Evolutionary conservation across 441 rosid genomes (phyloP), one percentile per base, ranked within the genome.

Genomic region (Pelargonium fulgidum): DNA sequence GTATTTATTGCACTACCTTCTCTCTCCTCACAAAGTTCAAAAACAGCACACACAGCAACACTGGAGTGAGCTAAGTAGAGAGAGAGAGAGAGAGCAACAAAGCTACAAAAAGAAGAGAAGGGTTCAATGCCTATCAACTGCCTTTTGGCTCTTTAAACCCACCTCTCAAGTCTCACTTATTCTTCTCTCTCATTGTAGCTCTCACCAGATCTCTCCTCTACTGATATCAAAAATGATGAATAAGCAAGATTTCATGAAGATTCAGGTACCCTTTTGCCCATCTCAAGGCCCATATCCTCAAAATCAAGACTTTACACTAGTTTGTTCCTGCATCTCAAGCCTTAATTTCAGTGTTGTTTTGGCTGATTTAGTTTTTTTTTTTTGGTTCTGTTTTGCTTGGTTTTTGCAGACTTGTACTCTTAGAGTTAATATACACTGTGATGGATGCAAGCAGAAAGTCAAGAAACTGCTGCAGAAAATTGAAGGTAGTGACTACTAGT

Each of bases 381-480:
- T 48, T n/a, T n/a, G n/a, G 56, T 12, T 48, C 1, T 0, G 24
- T 22, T 22, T 22, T 22, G 24, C 24, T 22, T 22, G 24, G 24
- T 22, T 22, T 22, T 48, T 65, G 80, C 93, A 93, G 99, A 81
- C 90, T 33, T 90, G 86, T 83, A 90, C 89, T 80, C 91, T 93
- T 68, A 88, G 83, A 77, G 96, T 93, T 66, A 89, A 89, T 69
- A 90, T 93, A 63, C 88, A 89, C 83, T 93, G 99, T 73, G 99
- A 91, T 73, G 99, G 97, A 0, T 93, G 99, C 64, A 84, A 85
- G 77, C 82, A 80, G 70, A 93, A 89, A 82, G 89, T 93, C n/a
- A 85, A 71, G 90, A 91, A 87, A 70, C 83, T 83, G 19, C 73
- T 93, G 58, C 91, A 81, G 80, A 87, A 87, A 75, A 82, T 85